Evolutionary conservation across 1,284 basidiomycete genomes (phyloP).

Genomic region (Sphaerobolus stellatus): DNA sequence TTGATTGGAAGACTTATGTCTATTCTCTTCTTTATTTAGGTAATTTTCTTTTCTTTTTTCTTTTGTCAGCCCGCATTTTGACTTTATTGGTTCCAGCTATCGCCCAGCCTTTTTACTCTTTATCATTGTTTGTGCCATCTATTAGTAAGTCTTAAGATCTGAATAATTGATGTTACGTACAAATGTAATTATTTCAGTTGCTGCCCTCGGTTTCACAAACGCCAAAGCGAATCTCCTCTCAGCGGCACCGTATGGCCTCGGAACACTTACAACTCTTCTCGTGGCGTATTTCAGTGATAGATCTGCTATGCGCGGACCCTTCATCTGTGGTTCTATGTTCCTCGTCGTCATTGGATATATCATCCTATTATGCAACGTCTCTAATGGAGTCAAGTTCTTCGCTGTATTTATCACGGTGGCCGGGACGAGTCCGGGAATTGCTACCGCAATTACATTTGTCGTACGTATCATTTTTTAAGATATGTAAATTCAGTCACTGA

Average conservation of each 20-base stretch:
- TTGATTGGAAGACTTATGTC: conserved; percentile 23
- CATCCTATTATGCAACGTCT: conserved; percentile 28
- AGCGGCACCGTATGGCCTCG: conserved; percentile 39
- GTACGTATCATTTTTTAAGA: conserved; percentile 12
- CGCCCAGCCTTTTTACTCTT: conserved; percentile 25
- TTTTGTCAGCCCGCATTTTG: neutral
- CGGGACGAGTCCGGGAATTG: conserved; percentile 38
- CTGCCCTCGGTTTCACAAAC: conserved; percentile 21
- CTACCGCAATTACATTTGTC: conserved; percentile 41
- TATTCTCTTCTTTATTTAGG: conserved; percentile 22
- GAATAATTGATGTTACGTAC: neutral
- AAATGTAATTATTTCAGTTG: conserved; percentile 11
- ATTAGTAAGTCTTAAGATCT: conserved; percentile 17
- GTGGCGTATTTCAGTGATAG: conserved; percentile 39
- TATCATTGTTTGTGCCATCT: conserved; percentile 28
- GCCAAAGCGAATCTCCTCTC: conserved; percentile 27
- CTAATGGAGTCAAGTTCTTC: conserved; percentile 37
- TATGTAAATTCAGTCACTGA: neutral
- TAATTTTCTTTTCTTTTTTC: conserved; percentile 15
- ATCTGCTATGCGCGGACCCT: conserved; percentile 32
- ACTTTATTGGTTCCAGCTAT: conserved; percentile 10
- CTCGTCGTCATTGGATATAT: conserved; percentile 40
- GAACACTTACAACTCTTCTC: conserved; percentile 42
- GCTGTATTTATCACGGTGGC: conserved; percentile 40
- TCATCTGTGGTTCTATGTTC: conserved; percentile 40